Percentiles rank a stretch among this genome's conserved stretches.
These are phyloP conservation scores for Plasmodium gallinaceum DNA, from an alignment of 169 alveolate species.

Conservation along the genomic window DNA sequence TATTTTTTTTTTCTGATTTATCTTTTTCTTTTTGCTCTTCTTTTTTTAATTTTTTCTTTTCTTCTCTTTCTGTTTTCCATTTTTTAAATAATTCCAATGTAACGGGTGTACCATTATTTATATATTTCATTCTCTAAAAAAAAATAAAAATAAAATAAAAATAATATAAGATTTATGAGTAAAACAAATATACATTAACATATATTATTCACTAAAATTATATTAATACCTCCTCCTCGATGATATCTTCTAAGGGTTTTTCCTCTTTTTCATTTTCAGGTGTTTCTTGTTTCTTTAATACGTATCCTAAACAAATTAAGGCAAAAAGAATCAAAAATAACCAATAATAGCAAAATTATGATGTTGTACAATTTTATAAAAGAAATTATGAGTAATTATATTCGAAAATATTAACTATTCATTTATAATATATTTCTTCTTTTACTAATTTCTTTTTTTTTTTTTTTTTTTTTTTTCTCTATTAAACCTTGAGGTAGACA, in stretches of 20 bases:
- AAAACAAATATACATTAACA: neutral
- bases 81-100: conserved; percentile 92
- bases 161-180: neutral
- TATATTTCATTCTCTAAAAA: conserved; percentile 27
- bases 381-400: neutral
- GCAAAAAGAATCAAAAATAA: neutral
- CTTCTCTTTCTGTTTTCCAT: conserved; percentile 85
- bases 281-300: conserved; percentile 78
- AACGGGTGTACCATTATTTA: conserved; percentile 90
- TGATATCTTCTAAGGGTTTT: conserved; percentile 92
- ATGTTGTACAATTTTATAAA: neutral
- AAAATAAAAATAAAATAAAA: neutral
- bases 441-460: conserved; percentile 68
- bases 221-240: conserved; percentile 92
- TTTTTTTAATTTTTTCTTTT: conserved; percentile 88
- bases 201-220: conserved; percentile 34
- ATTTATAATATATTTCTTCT: neutral
- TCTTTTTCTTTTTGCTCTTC: conserved; percentile 81
- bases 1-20: conserved; percentile 82
- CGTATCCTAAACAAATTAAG: conserved; percentile 75
- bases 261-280: conserved; percentile 87
- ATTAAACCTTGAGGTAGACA: conserved; percentile 97
- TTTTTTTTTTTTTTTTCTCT: conserved; percentile 76
- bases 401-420: neutral
- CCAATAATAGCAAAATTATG: neutral